Conservation (phyloP, 2,329 filamentous ascomycete species). For the Beauveria asiatica region DNA sequence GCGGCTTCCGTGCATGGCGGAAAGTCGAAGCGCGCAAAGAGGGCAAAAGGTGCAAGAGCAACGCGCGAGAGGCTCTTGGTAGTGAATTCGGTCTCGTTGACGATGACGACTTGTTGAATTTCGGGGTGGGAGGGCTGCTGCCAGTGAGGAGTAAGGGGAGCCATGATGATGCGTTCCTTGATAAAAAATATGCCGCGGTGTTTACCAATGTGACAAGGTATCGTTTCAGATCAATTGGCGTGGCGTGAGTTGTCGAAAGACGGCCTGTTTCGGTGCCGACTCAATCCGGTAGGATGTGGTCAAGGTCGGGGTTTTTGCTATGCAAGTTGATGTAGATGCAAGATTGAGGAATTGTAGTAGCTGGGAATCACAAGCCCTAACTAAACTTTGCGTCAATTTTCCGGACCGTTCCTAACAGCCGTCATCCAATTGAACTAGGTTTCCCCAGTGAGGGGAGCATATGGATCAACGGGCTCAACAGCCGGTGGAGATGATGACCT, state of each 20-base stretch:
- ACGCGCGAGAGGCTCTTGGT: slow-evolving; percentile 52
- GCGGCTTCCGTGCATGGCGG: slow-evolving; percentile 51
- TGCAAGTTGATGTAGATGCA: not conserved
- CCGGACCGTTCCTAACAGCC: not conserved
- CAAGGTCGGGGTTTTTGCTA: not conserved
- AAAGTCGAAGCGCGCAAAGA: slow-evolving; percentile 59
- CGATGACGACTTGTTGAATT: slow-evolving; percentile 45
- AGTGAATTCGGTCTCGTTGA: slow-evolving; percentile 45
- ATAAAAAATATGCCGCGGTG: not conserved
- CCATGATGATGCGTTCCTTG: slow-evolving; percentile 30
- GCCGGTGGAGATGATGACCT: not conserved
- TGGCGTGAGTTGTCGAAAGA: not conserved
- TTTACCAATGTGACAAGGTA: not conserved
- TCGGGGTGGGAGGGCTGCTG: slow-evolving; percentile 50
- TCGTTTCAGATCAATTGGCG: not conserved
- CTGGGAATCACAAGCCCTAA: not conserved
- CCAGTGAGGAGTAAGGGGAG: slow-evolving; percentile 52
- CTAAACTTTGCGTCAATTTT: slow-evolving; percentile 5
- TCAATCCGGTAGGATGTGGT: not conserved
- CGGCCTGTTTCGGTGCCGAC: not conserved
- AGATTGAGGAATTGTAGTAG: slow-evolving; percentile 11
- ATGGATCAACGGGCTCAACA: not conserved
- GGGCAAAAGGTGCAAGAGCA: slow-evolving; percentile 49
- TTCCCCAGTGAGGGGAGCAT: slow-evolving; percentile 1
- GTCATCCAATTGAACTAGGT: not conserved